Evolutionary conservation across 495 filamentous ascomycete genomes (phyloP).

Genomic region (Tuber microsphaerosporum): DNA sequence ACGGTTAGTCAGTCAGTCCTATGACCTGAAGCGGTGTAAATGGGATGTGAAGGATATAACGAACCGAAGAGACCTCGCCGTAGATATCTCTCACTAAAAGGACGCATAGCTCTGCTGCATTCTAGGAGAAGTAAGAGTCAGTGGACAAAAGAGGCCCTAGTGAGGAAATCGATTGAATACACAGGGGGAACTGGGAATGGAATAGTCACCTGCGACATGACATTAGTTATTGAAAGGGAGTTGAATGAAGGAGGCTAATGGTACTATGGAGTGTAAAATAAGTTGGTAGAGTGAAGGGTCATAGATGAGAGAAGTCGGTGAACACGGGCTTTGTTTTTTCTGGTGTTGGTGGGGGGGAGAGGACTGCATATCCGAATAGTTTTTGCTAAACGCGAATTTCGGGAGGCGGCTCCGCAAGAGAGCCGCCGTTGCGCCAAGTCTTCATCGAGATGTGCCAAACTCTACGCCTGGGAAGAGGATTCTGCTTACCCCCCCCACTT

Average conservation of each 20-base stretch:
- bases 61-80: slow-evolving; percentile 83
- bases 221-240: slow-evolving; percentile 24
- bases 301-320: not conserved
- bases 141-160: slow-evolving; percentile 18
- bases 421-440: not conserved
- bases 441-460: not conserved
- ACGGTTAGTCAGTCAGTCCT: slow-evolving; percentile 40
- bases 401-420: not conserved
- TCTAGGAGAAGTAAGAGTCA: slow-evolving; percentile 40
- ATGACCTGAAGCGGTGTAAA: not conserved
- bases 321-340: slow-evolving; percentile 9
- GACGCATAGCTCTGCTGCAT: slow-evolving; percentile 72
- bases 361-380: too few relatives aligned
- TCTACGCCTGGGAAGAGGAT: slow-evolving; percentile 7
- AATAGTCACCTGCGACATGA: slow-evolving; percentile 37
- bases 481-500: slow-evolving; percentile 9
- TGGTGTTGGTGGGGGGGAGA: not conserved
- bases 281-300: slow-evolving; percentile 7
- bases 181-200: slow-evolving; percentile 2
- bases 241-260: slow-evolving; percentile 6
- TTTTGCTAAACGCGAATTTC: not conserved
- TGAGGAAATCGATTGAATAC: not conserved
- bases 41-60: slow-evolving; percentile 40
- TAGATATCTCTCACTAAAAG: slow-evolving; percentile 82
- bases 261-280: slow-evolving; percentile 14